These are phyloP conservation scores for Prunus mira DNA, from an alignment of 306 rosid species.

Conservation along the genomic window DNA sequence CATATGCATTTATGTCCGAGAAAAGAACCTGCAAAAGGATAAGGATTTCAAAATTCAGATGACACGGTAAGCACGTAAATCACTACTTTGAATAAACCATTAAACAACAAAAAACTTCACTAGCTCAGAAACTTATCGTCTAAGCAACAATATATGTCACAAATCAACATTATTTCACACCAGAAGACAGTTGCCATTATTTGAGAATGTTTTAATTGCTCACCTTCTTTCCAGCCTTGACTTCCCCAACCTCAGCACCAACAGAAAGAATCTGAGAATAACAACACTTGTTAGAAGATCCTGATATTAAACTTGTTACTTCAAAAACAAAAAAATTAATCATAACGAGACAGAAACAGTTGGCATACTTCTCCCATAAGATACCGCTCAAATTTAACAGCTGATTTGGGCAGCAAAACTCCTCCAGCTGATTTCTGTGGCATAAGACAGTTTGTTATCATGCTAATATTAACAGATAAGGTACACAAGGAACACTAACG, in stretches of 20 bases:
- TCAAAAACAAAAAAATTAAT: too few species aligned
- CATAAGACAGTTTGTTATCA: conserved; percentile 7
- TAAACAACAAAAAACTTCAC: neutral
- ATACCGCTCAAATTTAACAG: conserved; percentile 89
- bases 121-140: neutral
- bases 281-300: conserved; percentile 11
- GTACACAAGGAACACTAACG: neutral
- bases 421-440: conserved; percentile 85
- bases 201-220: conserved; percentile 1
- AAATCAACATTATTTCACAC: neutral
- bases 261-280: conserved; percentile 67
- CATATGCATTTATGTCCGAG: conserved; percentile 84
- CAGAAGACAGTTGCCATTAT: neutral
- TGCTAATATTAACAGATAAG: conserved; percentile 5
- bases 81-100: neutral
- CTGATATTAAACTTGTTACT: conserved; percentile 1
- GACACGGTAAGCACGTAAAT: neutral
- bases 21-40: conserved; percentile 72
- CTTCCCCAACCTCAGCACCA: conserved; percentile 73
- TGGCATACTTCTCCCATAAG: conserved; percentile 75
- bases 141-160: neutral
- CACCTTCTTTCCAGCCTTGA: conserved; percentile 79
- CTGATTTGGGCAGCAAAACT: conserved; percentile 80
- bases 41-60: conserved; percentile 6
- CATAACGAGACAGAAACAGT: conserved; percentile 1